phyloP scores from a whole-genome alignment of 2,329 filamentous ascomycete species.

The Daldinia sp. region DNA sequence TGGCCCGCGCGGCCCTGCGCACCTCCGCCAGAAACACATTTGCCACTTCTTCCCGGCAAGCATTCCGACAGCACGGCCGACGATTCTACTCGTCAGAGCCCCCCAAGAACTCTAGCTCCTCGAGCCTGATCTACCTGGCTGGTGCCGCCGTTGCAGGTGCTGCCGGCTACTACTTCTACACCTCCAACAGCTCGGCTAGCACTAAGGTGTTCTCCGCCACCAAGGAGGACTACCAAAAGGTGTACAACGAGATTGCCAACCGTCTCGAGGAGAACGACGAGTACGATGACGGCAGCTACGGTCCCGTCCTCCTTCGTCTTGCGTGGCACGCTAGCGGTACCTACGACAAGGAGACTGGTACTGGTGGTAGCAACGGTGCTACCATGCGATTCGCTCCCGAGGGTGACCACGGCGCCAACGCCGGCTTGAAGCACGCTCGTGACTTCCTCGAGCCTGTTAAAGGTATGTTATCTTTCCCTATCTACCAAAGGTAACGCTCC shows the following conservation, averaged over 20 bases:
- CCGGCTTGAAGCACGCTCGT: slow-evolving; percentile 83
- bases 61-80: slow-evolving; percentile 76
- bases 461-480: slow-evolving; percentile 56
- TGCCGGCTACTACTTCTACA: slow-evolving; percentile 73
- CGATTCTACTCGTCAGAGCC: slow-evolving; percentile 82
- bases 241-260: slow-evolving; percentile 87
- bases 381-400: slow-evolving; percentile 97
- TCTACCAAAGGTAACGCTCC: not conserved
- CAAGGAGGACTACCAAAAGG: slow-evolving; percentile 91
- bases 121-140: slow-evolving; percentile 63
- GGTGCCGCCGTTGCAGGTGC: slow-evolving; percentile 68
- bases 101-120: slow-evolving; percentile 58
- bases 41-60: slow-evolving; percentile 67
- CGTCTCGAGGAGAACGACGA: slow-evolving; percentile 87
- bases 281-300: slow-evolving; percentile 96
- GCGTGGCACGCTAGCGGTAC: slow-evolving; percentile 96
- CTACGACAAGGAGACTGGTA: slow-evolving; percentile 86
- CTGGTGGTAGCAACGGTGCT: slow-evolving; percentile 93
- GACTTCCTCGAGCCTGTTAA: slow-evolving; percentile 95
- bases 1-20: slow-evolving; percentile 67
- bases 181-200: slow-evolving; percentile 59
- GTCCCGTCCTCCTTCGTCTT: slow-evolving; percentile 86
- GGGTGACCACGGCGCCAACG: slow-evolving; percentile 90
- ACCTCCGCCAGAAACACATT: slow-evolving; percentile 67
- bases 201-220: slow-evolving; percentile 74